Conservation (phyloP, 2,329 filamentous ascomycete genomes). For the Alternaria triticimaculans region DNA sequence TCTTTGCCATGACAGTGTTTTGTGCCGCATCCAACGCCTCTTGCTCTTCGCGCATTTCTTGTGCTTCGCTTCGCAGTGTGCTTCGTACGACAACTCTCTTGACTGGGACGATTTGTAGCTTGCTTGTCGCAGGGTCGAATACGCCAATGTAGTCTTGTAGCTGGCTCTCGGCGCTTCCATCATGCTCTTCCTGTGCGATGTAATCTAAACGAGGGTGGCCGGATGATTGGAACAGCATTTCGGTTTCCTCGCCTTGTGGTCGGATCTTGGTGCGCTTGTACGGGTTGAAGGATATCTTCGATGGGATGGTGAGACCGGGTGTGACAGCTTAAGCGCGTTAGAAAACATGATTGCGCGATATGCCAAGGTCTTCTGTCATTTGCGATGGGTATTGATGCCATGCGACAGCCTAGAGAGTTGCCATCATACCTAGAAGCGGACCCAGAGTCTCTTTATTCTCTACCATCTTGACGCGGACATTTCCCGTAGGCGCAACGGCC, state of each 20-base stretch:
- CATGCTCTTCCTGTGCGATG: conserved; percentile 58
- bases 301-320: conserved; percentile 52
- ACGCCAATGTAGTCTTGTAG: conserved; percentile 68
- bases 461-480: conserved; percentile 54
- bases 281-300: conserved; percentile 55
- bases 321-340: conserved; percentile 43
- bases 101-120: conserved; percentile 60
- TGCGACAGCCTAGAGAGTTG: background rate
- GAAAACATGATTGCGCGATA: accelerated
- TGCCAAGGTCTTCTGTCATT: background rate
- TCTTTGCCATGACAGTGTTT: conserved; percentile 62
- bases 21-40: conserved; percentile 35
- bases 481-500: conserved; percentile 48
- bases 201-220: conserved; percentile 67
- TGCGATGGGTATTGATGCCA: background rate
- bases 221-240: conserved; percentile 67
- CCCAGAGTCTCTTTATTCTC: conserved; percentile 56
- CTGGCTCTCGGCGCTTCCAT: conserved; percentile 55
- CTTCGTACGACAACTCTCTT: conserved; percentile 63
- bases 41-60: conserved; percentile 48
- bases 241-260: conserved; percentile 40
- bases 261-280: conserved; percentile 51
- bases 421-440: conserved; percentile 57
- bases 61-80: conserved; percentile 53
- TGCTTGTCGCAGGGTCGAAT: conserved; percentile 61